Percentiles rank a stretch among this genome's conserved stretches.
Conservation (phyloP, 140 eudicot species). For the Flaveria floridana region DNA sequence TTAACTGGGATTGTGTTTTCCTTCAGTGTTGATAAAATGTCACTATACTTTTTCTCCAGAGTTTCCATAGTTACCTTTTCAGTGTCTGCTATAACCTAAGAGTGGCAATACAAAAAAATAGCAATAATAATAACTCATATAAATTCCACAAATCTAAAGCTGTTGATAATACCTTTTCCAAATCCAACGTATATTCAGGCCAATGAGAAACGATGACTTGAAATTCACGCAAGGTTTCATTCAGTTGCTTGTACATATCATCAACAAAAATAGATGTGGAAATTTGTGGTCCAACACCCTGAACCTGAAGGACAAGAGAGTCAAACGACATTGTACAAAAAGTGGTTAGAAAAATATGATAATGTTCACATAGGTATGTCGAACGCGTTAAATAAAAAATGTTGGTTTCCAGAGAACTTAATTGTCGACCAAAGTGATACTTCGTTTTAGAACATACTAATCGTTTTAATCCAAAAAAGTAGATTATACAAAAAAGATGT, state of each 20-base stretch:
- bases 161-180: slow-evolving; percentile 60
- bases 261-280: slow-evolving; percentile 62
- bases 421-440: neutral
- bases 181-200: slow-evolving; percentile 61
- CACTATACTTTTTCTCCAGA: slow-evolving; percentile 65
- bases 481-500: neutral
- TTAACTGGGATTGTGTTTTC: slow-evolving; percentile 60
- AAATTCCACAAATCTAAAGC: slow-evolving; percentile 1
- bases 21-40: slow-evolving; percentile 62
- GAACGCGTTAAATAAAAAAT: neutral
- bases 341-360: neutral
- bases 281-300: slow-evolving; percentile 38
- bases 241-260: slow-evolving; percentile 59
- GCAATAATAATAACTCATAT: neutral
- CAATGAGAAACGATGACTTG: slow-evolving; percentile 61
- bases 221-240: slow-evolving; percentile 56
- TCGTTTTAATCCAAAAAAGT: neutral
- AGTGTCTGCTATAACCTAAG: slow-evolving; percentile 69
- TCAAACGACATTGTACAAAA: slow-evolving; percentile 10
- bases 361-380: neutral
- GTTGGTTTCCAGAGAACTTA: neutral
- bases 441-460: neutral
- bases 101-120: neutral
- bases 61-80: slow-evolving; percentile 70
- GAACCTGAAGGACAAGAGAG: slow-evolving; percentile 31